Percentiles rank a stretch among this genome's conserved stretches.
Evolutionary conservation across 176 grass and related monocot genomes (phyloP).

Genomic region (Sorghum bicolor): Sorghum_bicolor_NCBIv3 NC_012874.2:54492001-54492500

Average conservation of each 20-base stretch:
- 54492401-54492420: conserved; percentile 39
- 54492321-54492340: conserved; percentile 33
- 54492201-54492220: background rate
- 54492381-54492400: conserved; percentile 35
- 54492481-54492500: conserved; percentile 59
- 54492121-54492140: conserved; percentile 52
- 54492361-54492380: conserved; percentile 51
- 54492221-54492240: conserved; percentile 42
- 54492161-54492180: conserved; percentile 18
- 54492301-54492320: conserved; percentile 56
- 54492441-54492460: conserved; percentile 44
- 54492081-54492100: conserved; percentile 42
- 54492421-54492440: conserved; percentile 26
- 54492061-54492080: conserved; percentile 48
- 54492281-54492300: conserved; percentile 34
- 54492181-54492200: conserved; percentile 41
- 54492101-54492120: conserved; percentile 35
- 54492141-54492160: conserved; percentile 24
- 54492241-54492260: conserved; percentile 44
- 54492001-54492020: conserved; percentile 57
- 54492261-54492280: conserved; percentile 57
- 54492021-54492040: conserved; percentile 26
- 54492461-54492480: conserved; percentile 32
- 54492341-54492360: conserved; percentile 74
- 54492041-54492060: conserved; percentile 49